Percentiles rank a stretch among this genome's conserved stretches.
Conservation (phyloP, 1,284 basidiomycete species). For the Pseudozyma sp. region DNA sequence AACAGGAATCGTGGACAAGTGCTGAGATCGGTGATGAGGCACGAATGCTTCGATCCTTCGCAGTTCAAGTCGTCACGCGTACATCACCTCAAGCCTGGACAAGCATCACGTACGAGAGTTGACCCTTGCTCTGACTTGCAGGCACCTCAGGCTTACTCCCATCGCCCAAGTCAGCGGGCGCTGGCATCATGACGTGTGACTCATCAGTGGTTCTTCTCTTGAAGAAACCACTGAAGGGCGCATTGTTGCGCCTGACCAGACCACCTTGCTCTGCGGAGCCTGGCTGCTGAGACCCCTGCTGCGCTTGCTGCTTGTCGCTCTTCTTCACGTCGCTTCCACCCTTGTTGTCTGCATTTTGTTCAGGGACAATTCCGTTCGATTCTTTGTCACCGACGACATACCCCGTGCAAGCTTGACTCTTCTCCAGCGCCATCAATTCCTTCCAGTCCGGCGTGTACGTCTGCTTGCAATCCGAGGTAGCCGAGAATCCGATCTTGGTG, state of each 20-base stretch:
- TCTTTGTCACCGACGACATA: neutral
- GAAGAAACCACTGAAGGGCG: neutral
- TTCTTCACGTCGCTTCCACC: neutral
- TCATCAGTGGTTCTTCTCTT: neutral
- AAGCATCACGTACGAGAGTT: constrained; percentile 21
- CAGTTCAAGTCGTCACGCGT: too few relatives aligned
- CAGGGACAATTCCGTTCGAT: neutral
- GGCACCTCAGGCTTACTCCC: too few relatives aligned
- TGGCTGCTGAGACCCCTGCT: neutral
- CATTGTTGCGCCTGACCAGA: neutral
- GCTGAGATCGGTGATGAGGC: too few relatives aligned
- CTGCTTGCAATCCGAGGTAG: constrained; percentile 15
- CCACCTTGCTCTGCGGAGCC: neutral
- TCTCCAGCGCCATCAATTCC: constrained; percentile 1
- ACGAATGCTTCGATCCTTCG: too few relatives aligned
- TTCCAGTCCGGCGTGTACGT: constrained; percentile 13
- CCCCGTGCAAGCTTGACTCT: neutral
- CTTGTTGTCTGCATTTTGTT: neutral
- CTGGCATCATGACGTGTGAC: too few relatives aligned
- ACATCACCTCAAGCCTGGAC: constrained; percentile 3
- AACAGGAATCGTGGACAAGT: too few relatives aligned
- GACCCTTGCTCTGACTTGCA: neutral
- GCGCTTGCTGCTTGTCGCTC: neutral
- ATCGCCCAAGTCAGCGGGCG: too few relatives aligned
- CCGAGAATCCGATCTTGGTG: constrained; percentile 15